Base-by-base conservation (phyloP, 2,329 filamentous ascomycete species). In the Coleophoma cylindrospora region DNA sequence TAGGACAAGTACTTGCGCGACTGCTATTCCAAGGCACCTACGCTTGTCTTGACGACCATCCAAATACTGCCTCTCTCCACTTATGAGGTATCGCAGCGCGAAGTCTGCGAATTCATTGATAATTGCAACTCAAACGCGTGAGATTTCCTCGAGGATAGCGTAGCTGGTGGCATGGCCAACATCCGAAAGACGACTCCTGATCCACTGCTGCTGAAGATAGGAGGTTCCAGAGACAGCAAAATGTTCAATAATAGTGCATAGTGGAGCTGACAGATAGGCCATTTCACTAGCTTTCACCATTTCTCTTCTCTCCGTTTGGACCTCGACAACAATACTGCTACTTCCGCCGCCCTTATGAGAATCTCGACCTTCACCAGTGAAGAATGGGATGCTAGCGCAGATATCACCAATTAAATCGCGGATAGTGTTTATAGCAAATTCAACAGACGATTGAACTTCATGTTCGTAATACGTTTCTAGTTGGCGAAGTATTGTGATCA, bases 381-480 rank as follows among this genome's bases (percentile, higher is more conserved):
- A 40, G 12, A 15, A 50, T 19, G 52, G 50, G 7, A 52, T 34
- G 46, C 52, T 54, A n/a, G 52, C 52, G 19, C 52, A 54, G 7
- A 54, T 9, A 34, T 54, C 52, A 22, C 48, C 44, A 4, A 50
- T 36, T 32, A 52, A n/a, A 12, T 36, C 8, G 3, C 45, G 34
- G 9, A 50, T 48, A 22, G 32, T 52, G 8, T 21, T 33, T 34
- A 43, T 41, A 11, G 37, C 41, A 22, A 38, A 15, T 36, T 49
- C 50, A 34, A 32, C 41, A 22, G 22, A 14, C 15, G 8, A 5
- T 33, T 46, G 17, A 5, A 34, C 11, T n/a, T 47, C 47, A 4
- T n/a, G 12, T 14, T 41, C 41, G 14, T 17, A 38, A 34, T 37
- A 34, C 10, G 27, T 17, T 13, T 15, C n/a, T 27, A 34, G 22